phyloP scores from a whole-genome alignment of 2,329 filamentous ascomycete genomes.

The Incumbomyces lentus region DNA sequence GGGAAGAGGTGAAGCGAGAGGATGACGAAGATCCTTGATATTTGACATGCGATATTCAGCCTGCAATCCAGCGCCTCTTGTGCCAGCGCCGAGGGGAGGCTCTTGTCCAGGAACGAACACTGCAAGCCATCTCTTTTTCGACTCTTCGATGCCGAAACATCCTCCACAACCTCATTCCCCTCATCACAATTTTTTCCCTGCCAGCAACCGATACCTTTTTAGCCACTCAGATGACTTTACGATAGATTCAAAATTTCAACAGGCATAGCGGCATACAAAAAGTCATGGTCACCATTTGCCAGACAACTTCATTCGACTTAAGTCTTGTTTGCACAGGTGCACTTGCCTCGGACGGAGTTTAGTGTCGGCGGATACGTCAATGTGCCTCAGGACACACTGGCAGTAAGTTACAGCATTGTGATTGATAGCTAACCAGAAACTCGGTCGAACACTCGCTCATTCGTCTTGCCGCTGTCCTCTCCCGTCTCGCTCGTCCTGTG shows the following conservation, averaged over 20 bases:
- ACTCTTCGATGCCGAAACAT: neutral
- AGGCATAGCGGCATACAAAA: conserved; percentile 6
- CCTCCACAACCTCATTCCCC: neutral
- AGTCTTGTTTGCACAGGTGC: too few relatives aligned
- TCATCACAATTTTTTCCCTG: neutral
- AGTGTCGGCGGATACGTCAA: too few relatives aligned
- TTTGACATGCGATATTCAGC: neutral
- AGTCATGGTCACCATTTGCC: neutral
- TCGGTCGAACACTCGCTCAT: too few relatives aligned
- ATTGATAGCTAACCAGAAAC: too few relatives aligned
- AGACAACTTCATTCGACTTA: too few relatives aligned
- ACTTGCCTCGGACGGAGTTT: too few relatives aligned
- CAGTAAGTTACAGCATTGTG: too few relatives aligned
- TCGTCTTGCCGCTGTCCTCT: too few relatives aligned
- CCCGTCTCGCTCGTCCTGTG: too few relatives aligned
- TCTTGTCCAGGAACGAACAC: neutral
- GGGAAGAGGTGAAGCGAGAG: conserved; percentile 5
- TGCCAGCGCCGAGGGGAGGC: neutral
- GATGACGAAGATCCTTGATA: conserved; percentile 7
- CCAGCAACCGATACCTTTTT: conserved; percentile 4
- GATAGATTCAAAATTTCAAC: conserved; percentile 2
- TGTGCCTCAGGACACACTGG: too few relatives aligned
- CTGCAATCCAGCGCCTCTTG: neutral
- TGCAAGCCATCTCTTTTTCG: conserved; percentile 5
- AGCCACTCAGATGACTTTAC: conserved; percentile 5